phyloP scores from a whole-genome alignment of 129 eudicot genomes.

The Pittosporum tobira region DNA sequence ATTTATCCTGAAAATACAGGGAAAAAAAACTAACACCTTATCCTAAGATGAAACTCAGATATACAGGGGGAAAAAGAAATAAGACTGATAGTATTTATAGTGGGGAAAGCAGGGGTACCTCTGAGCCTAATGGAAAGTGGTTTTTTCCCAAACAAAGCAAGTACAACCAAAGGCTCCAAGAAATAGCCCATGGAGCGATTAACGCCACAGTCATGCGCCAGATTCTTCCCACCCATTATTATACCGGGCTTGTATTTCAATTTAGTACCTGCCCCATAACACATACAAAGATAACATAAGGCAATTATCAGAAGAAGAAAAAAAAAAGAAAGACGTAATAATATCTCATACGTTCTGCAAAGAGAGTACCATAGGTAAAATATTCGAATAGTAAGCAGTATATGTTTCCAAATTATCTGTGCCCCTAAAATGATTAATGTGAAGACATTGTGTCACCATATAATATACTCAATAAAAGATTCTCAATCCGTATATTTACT shows the following conservation, averaged over 20 bases:
- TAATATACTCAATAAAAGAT: too few species aligned
- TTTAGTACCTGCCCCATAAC: slow-evolving; percentile 53
- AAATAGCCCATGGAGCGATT: slow-evolving; percentile 78
- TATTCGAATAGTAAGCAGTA: too few species aligned
- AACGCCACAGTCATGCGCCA: slow-evolving; percentile 72
- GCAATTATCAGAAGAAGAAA: too few species aligned
- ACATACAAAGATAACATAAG: not conserved
- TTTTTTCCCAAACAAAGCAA: slow-evolving; percentile 81
- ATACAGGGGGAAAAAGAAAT: not conserved
- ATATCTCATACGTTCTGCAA: not conserved
- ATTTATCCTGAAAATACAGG: too few species aligned
- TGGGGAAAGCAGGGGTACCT: slow-evolving; percentile 33
- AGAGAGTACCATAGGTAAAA: too few species aligned
- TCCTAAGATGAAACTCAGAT: too few species aligned
- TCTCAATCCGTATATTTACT: too few species aligned
- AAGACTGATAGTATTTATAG: not conserved
- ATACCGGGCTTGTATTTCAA: slow-evolving; percentile 89
- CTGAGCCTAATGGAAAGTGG: slow-evolving; percentile 68
- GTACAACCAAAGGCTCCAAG: slow-evolving; percentile 72
- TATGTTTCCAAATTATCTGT: too few species aligned
- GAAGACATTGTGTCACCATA: too few species aligned
- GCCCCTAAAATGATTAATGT: too few species aligned
- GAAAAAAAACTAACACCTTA: too few species aligned
- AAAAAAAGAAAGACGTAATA: not conserved
- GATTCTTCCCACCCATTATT: slow-evolving; percentile 74